Conservation (phyloP, 192 early-diverging fungal species). For the Entomortierella chlamydospora region DNA sequence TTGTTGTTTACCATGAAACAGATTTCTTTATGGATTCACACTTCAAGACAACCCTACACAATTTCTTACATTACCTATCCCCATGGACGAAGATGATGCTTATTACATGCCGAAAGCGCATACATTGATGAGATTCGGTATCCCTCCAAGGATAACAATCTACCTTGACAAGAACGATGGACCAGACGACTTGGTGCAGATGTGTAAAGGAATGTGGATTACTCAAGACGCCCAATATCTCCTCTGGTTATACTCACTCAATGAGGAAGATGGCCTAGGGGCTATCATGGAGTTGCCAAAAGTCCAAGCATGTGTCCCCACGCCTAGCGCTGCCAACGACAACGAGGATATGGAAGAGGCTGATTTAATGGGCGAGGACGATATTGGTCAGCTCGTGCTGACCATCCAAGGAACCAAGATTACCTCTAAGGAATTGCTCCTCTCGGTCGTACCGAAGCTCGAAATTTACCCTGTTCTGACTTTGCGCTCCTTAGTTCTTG, state of each 20-base stretch:
- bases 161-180: conserved; percentile 7
- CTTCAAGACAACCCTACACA: conserved; percentile 62
- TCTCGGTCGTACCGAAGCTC: conserved; percentile 18
- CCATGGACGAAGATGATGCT: conserved; percentile 39
- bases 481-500: conserved; percentile 27
- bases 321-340: not conserved
- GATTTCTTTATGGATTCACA: conserved; percentile 78
- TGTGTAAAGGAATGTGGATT: conserved; percentile 33
- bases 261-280: conserved; percentile 45
- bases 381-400: conserved; percentile 26
- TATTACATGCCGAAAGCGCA: conserved; percentile 49
- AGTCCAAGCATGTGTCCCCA: conserved; percentile 10
- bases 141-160: conserved; percentile 24
- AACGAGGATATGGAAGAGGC: conserved; percentile 23
- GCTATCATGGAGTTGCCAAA: conserved; percentile 33
- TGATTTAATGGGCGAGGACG: conserved; percentile 25
- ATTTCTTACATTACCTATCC: conserved; percentile 29
- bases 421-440: conserved; percentile 3
- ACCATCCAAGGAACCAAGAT: conserved; percentile 15
- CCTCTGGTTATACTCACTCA: conserved; percentile 51
- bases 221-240: conserved; percentile 18
- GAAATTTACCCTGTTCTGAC: conserved; percentile 41
- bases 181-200: conserved; percentile 17
- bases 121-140: conserved; percentile 24
- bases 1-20: not conserved